Percentiles rank a stretch among this genome's conserved stretches.
Evolutionary conservation across 1,284 basidiomycete species (phyloP).

Genomic region (Marasmius tenuissimus): DNA sequence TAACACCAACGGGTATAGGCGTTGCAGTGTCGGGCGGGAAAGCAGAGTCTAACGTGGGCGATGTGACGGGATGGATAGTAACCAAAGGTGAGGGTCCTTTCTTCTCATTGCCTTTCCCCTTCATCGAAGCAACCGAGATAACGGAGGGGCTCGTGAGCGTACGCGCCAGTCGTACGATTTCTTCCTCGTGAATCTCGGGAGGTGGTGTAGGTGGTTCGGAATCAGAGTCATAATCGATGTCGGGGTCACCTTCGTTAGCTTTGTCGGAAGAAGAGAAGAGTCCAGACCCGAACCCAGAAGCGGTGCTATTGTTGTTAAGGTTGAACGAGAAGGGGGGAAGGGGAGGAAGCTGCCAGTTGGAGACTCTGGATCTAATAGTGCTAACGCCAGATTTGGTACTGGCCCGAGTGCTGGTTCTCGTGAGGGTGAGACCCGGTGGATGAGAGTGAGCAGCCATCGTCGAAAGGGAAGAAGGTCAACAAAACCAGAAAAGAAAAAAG

Average conservation of each 20-base stretch:
- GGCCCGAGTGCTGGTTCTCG: too few species aligned
- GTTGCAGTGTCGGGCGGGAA: too few species aligned
- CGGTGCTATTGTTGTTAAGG: neutral
- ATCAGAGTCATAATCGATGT: neutral
- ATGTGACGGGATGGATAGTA: neutral
- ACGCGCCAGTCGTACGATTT: conserved; percentile 9
- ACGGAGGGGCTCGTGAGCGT: conserved; percentile 10
- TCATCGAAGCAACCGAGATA: neutral
- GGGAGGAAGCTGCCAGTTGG: neutral
- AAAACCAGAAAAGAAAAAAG: too few species aligned
- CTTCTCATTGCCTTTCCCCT: neutral
- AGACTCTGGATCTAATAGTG: too few species aligned
- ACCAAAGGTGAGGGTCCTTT: neutral
- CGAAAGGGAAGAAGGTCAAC: too few species aligned
- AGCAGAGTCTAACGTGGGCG: neutral
- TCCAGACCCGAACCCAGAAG: neutral
- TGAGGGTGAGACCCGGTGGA: too few species aligned
- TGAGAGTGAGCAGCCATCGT: too few species aligned
- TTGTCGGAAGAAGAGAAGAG: neutral
- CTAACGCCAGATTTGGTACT: too few species aligned
- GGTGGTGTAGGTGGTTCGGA: neutral
- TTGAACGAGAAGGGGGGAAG: neutral
- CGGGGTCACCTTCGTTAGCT: neutral
- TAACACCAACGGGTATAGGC: neutral
- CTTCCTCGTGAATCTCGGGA: neutral